phyloP scores from a whole-genome alignment of 1,284 basidiomycete genomes.

The Cryptococcus sp. region DNA sequence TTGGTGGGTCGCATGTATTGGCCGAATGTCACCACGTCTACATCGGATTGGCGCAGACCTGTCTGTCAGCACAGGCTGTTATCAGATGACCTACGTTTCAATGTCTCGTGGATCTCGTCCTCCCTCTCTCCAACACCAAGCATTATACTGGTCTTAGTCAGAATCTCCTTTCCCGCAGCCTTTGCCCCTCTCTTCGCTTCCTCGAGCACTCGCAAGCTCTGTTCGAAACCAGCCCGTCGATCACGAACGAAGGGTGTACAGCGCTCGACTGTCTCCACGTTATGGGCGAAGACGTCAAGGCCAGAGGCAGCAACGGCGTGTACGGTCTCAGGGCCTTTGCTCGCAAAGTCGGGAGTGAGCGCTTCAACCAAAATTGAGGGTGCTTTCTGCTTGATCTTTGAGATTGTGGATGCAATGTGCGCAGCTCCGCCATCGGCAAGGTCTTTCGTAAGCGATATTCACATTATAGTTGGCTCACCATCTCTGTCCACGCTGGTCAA shows the following conservation, averaged over 20 bases:
- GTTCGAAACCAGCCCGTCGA: slow-evolving; percentile 87
- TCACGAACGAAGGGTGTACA: slow-evolving; percentile 95
- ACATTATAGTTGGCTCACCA: slow-evolving; percentile 59
- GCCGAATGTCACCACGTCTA: slow-evolving; percentile 98
- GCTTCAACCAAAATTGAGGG: slow-evolving; percentile 96
- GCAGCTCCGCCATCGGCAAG: slow-evolving; percentile 86
- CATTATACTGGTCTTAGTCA: slow-evolving; percentile 99
- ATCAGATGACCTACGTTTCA: slow-evolving; percentile 67
- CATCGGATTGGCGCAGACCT: slow-evolving; percentile 84
- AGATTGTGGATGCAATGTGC: slow-evolving; percentile 93
- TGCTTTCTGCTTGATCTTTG: slow-evolving; percentile 94
- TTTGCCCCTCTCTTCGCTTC: slow-evolving; percentile 83
- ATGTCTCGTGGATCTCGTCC: slow-evolving; percentile 78
- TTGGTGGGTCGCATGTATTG: slow-evolving; percentile 99
- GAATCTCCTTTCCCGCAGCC: slow-evolving; percentile 70
- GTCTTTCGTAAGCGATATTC: slow-evolving; percentile 60
- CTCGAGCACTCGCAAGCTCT: slow-evolving; percentile 80
- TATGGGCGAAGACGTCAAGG: slow-evolving; percentile 97
- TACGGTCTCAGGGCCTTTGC: slow-evolving; percentile 69
- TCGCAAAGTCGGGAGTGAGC: slow-evolving; percentile 91
- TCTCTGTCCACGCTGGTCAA: slow-evolving; percentile 96
- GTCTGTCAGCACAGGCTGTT: slow-evolving; percentile 1
- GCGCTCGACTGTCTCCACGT: slow-evolving; percentile 92
- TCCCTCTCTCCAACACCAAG: slow-evolving; percentile 92
- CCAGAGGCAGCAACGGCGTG: slow-evolving; percentile 84